Conservation (phyloP, 2,329 filamentous ascomycete species). For the Verticillium nubilum region DNA sequence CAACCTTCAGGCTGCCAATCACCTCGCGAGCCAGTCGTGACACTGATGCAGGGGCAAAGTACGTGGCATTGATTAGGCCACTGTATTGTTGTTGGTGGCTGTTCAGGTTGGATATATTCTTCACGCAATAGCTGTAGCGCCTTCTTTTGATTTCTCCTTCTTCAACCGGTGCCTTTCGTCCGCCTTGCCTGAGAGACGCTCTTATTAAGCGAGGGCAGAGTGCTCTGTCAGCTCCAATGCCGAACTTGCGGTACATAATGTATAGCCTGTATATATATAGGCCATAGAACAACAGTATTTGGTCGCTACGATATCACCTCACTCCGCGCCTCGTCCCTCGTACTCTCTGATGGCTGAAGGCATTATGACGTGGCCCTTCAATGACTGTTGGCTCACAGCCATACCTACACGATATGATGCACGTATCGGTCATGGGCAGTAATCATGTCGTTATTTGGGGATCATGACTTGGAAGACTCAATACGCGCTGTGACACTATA, state of each 20-base stretch:
- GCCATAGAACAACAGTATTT: neutral
- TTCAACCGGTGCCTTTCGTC: neutral
- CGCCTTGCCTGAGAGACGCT: neutral
- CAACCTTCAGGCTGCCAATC: slow-evolving; percentile 43
- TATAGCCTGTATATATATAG: neutral
- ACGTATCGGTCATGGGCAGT: too few relatives aligned
- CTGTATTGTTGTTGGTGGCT: neutral
- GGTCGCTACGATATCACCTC: too few relatives aligned
- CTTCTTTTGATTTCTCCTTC: neutral
- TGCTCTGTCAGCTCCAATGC: neutral
- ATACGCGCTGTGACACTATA: too few relatives aligned
- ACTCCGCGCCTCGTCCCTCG: too few relatives aligned
- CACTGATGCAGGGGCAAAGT: neutral
- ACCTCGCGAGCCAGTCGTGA: slow-evolving; percentile 49
- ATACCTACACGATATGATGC: too few relatives aligned
- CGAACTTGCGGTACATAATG: neutral
- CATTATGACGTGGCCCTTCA: too few relatives aligned
- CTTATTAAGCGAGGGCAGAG: neutral
- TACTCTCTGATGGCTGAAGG: too few relatives aligned
- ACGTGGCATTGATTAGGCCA: neutral
- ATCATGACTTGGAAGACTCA: too few relatives aligned
- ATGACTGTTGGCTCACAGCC: too few relatives aligned
- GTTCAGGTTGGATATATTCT: neutral
- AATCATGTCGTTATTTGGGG: too few relatives aligned
- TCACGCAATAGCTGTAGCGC: neutral